phyloP scores from a whole-genome alignment of 148 eudicot genomes.

The Camellia lanceoleosa region DNA sequence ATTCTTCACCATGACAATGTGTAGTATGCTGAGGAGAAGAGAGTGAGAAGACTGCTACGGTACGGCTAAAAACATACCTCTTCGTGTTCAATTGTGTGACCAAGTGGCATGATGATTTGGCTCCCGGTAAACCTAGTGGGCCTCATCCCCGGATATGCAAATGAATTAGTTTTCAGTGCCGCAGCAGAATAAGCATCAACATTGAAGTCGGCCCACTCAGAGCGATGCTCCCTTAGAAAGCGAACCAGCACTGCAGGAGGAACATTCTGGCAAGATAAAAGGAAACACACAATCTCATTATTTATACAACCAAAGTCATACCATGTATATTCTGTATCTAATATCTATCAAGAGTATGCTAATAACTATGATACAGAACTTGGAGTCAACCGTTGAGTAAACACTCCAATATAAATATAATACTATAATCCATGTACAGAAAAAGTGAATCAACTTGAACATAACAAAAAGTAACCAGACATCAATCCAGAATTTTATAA shows the following conservation, averaged over 20 bases:
- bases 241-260: conserved; percentile 89
- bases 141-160: conserved; percentile 70
- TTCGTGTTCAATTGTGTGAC: conserved; percentile 91
- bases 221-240: conserved; percentile 91
- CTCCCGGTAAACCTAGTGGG: conserved; percentile 77
- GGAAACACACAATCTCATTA: background rate
- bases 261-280: conserved; percentile 58
- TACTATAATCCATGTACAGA: background rate
- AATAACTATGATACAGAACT: background rate
- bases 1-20: conserved; percentile 2
- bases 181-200: conserved; percentile 90
- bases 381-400: background rate
- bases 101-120: conserved; percentile 92
- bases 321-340: background rate
- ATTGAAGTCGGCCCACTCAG: conserved; percentile 96
- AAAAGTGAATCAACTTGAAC: background rate
- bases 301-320: conserved; percentile 10
- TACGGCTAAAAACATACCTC: conserved; percentile 44
- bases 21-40: conserved; percentile 1
- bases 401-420: background rate
- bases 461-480: background rate
- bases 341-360: background rate
- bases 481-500: background rate
- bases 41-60: background rate
- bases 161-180: conserved; percentile 59